Evolutionary conservation across 495 filamentous ascomycete genomes (phyloP).

Genomic region (Cenococcum geophilum): DNA sequence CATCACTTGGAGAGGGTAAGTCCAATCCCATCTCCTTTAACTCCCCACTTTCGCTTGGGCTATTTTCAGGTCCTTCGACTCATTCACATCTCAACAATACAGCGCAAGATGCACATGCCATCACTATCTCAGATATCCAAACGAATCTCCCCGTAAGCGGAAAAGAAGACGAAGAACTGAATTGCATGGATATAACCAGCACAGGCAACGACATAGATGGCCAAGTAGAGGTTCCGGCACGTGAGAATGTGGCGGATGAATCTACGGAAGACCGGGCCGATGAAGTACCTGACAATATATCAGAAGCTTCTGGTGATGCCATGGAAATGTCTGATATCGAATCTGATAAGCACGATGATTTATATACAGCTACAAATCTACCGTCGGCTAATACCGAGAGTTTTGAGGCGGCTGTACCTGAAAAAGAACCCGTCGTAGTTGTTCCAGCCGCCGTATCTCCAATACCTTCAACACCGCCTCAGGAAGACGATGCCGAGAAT

Average conservation of each 20-base stretch:
- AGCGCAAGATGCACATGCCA: background rate
- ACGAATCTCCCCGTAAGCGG: background rate
- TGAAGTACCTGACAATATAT: background rate
- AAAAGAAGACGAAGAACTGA: background rate
- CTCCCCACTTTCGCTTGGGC: background rate
- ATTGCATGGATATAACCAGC: too few species aligned
- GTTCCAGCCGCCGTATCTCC: background rate
- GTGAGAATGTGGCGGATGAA: too few species aligned
- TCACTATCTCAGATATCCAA: background rate
- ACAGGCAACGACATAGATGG: too few species aligned
- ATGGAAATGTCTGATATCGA: conserved; percentile 22
- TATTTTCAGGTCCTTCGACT: background rate
- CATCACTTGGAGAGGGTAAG: conserved; percentile 4
- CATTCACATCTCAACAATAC: background rate
- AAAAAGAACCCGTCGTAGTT: background rate
- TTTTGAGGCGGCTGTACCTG: background rate
- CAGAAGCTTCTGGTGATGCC: conserved; percentile 2
- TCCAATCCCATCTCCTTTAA: background rate
- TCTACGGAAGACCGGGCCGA: too few species aligned
- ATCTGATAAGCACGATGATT: background rate
- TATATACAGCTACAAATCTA: background rate
- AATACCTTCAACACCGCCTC: background rate
- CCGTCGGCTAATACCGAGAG: background rate
- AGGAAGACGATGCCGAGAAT: background rate
- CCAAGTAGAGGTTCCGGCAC: too few species aligned